These are phyloP conservation scores for Dothistroma pini DNA, from an alignment of 2,329 filamentous ascomycete genomes.

Conservation along the genomic window DNA sequence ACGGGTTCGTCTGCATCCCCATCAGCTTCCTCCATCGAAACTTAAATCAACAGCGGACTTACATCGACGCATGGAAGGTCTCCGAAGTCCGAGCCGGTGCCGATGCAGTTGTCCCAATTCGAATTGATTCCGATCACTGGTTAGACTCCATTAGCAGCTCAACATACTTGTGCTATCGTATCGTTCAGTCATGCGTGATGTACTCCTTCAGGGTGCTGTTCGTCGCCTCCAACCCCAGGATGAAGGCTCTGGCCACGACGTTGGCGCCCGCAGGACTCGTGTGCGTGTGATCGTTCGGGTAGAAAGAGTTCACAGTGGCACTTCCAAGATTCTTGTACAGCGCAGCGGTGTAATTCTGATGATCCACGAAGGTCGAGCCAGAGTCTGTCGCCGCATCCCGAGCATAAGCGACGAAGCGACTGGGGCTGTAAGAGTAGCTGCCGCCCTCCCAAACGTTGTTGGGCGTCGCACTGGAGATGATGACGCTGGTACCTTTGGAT, in stretches of 20 bases:
- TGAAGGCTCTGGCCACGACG: constrained; percentile 55
- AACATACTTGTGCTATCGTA: too few species aligned
- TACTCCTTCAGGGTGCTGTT: constrained; percentile 13
- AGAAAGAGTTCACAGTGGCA: constrained; percentile 51
- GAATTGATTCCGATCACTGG: background rate
- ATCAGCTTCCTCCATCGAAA: background rate
- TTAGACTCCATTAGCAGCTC: background rate
- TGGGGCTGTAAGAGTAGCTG: constrained; percentile 45
- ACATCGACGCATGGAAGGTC: background rate
- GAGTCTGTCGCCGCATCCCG: constrained; percentile 50
- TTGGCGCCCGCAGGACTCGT: constrained; percentile 56
- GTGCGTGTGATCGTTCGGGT: constrained; percentile 61
- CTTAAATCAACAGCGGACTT: background rate
- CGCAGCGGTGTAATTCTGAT: constrained; percentile 56
- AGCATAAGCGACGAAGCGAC: constrained; percentile 57
- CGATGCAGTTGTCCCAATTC: background rate
- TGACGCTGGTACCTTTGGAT: constrained; percentile 57
- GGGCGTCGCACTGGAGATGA: constrained; percentile 58
- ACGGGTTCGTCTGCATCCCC: background rate
- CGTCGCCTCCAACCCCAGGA: constrained; percentile 28
- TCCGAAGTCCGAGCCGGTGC: background rate
- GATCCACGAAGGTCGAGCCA: constrained; percentile 52
- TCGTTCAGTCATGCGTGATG: constrained; percentile 3
- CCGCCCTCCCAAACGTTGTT: constrained; percentile 62
- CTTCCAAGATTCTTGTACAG: constrained; percentile 52